Evolutionary conservation across 148 eudicot genomes (phyloP).

Genomic region (Beta vulgaris): DNA sequence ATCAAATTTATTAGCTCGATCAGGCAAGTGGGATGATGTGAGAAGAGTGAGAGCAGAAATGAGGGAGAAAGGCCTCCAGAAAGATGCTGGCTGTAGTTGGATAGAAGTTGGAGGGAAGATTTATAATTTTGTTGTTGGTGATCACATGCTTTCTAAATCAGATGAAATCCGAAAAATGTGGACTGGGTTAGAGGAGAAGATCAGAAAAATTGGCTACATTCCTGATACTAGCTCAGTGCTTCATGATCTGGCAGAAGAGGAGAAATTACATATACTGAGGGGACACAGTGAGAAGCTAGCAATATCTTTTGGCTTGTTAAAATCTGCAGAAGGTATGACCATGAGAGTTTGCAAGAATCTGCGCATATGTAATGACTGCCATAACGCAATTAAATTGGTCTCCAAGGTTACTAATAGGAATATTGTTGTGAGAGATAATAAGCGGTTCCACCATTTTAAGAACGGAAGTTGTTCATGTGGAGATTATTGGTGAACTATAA

Average conservation of each 20-base stretch:
- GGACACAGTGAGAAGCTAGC: conserved; percentile 36
- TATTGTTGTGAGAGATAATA: conserved; percentile 51
- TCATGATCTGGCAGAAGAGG: conserved; percentile 33
- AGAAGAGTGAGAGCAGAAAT: conserved; percentile 44
- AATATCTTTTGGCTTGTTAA: conserved; percentile 23
- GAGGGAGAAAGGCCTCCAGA: conserved; percentile 44
- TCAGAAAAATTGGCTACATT: conserved; percentile 22
- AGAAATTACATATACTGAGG: conserved; percentile 20
- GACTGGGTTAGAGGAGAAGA: conserved; percentile 40
- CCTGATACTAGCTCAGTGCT: conserved; percentile 47
- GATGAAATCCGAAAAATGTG: conserved; percentile 30
- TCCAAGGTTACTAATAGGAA: conserved; percentile 40
- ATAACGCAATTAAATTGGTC: conserved; percentile 45
- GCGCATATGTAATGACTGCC: conserved; percentile 48
- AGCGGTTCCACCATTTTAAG: conserved; percentile 51
- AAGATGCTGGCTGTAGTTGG: conserved; percentile 62
- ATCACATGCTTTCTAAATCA: conserved; percentile 28
- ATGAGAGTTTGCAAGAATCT: conserved; percentile 44
- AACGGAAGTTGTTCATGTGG: conserved; percentile 43
- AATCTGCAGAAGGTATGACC: conserved; percentile 21
- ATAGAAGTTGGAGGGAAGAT: conserved; percentile 46
- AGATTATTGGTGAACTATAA: conserved; percentile 34
- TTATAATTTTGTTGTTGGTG: conserved; percentile 44
- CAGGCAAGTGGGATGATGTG: conserved; percentile 59
- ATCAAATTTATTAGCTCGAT: conserved; percentile 56